Conservation (phyloP, 768 basidiomycete species). For the Coprinellus micaceus region DNA sequence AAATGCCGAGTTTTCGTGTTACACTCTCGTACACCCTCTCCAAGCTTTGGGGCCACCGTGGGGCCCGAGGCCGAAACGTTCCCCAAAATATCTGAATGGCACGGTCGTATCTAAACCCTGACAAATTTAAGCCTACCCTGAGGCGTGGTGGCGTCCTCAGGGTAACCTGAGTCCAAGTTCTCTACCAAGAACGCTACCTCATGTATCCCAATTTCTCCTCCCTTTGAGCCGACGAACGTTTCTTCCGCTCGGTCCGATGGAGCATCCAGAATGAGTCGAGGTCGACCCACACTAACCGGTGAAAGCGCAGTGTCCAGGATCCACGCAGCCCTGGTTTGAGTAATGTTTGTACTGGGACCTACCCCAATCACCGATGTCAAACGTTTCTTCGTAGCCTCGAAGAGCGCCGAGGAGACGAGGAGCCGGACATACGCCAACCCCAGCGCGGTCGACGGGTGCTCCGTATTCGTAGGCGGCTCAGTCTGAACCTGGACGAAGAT, state of each 20-base stretch:
- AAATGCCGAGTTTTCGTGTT: too few relatives aligned
- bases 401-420: conserved; percentile 27
- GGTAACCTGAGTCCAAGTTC: not conserved
- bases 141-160: not conserved
- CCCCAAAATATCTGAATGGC: too few relatives aligned
- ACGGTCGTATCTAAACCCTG: too few relatives aligned
- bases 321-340: not conserved
- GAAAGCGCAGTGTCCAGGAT: conserved; percentile 2
- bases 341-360: not conserved
- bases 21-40: too few relatives aligned
- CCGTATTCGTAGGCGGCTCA: conserved; percentile 40
- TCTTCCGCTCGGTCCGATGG: not conserved
- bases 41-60: too few relatives aligned
- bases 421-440: conserved; percentile 52
- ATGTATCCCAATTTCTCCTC: not conserved
- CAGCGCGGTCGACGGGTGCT: conserved; percentile 47
- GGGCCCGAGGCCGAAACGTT: too few relatives aligned
- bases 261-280: not conserved
- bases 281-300: not conserved
- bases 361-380: conserved; percentile 38
- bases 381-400: conserved; percentile 31
- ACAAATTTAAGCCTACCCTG: not conserved
- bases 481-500: conserved; percentile 42
- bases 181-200: conserved; percentile 6
- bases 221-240: not conserved